Base-by-base conservation (phyloP, 1,284 basidiomycete species). In the Gymnopus androsaceus region DNA sequence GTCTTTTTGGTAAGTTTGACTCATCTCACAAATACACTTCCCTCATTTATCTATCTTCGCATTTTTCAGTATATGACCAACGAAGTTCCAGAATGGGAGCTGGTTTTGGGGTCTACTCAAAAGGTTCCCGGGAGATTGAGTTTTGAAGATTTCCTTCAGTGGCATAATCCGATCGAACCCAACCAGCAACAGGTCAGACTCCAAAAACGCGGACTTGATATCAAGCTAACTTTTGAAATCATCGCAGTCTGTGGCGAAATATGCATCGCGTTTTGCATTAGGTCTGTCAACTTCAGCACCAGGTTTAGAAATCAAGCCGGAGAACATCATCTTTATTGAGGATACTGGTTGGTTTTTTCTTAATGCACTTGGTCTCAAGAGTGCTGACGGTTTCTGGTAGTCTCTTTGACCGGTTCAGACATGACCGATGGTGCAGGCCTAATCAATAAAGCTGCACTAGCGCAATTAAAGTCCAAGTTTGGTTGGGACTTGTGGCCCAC, bases 391-490 rank as follows among this genome's bases (percentile, higher is more conserved):
- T 15, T 12, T 37, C 19, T 38, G 33, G 23, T 42, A 66, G 60
- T 61, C 27, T 70, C 64, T 44, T 33, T 57, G 25, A 51, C 65
- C 19, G 67, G 66, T 1, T 73, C 74, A 3, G 76, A 81, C 56
- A 80, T 84, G 78, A 83, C 81, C 0, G 81, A 84, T 62, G 81
- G 82, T 2, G 76, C 75, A 31, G 81, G 81, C 2, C 73, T 68
- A 34, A 73, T 75, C n/a, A 81, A 78, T 56, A 70, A 72, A 40
- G 61, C 69, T 33, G 71, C 70, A 3, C 61, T 77, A 7, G 66
- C 67, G 27, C 58, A 64, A 11, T 60, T 80, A 6, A 64, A 67
- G 15, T 42, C 34, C 31, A 48, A 50, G 19, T 56, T 56, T n/a
- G 64, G 70, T 15, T 75, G 72, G 70, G 72, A 75, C 8, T 58